phyloP scores from a whole-genome alignment of 768 basidiomycete genomes.

The Tylopilus vinaceipallidus region DNA sequence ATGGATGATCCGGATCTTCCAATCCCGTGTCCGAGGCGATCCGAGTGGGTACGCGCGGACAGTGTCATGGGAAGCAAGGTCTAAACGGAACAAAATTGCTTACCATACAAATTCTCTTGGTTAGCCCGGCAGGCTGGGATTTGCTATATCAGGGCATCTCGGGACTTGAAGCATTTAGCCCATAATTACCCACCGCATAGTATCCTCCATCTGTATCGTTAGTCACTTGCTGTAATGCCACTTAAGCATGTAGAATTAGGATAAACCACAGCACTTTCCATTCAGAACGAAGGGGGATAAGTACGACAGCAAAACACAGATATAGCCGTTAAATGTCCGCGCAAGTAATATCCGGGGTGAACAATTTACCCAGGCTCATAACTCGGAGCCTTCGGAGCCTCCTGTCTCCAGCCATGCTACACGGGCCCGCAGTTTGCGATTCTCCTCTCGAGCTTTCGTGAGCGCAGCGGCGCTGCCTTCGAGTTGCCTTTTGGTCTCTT shows the following conservation, averaged over 20 bases:
- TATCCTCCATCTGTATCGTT: conserved; percentile 11
- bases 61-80: conserved; percentile 26
- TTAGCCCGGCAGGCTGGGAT: conserved; percentile 5
- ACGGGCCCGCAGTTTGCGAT: conserved; percentile 46
- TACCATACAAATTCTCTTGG: conserved; percentile 10
- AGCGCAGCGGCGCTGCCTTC: conserved; percentile 44
- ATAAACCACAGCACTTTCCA: conserved; percentile 3
- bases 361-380: conserved; percentile 23
- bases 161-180: background rate
- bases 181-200: background rate
- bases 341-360: conserved; percentile 8
- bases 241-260: background rate
- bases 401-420: conserved; percentile 35
- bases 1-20: conserved; percentile 52
- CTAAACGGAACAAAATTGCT: conserved; percentile 17
- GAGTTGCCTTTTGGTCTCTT: conserved; percentile 48
- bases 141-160: background rate
- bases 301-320: conserved; percentile 10
- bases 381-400: conserved; percentile 33
- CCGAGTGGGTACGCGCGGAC: conserved; percentile 54
- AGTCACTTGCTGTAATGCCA: conserved; percentile 7
- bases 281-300: conserved; percentile 9
- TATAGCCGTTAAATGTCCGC: conserved; percentile 6
- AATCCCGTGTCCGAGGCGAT: conserved; percentile 49
- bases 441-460: conserved; percentile 48